Evolutionary conservation across 148 eudicot genomes (phyloP), one percentile per base, ranked within the genome.

Genomic region (Beta vulgaris): DNA sequence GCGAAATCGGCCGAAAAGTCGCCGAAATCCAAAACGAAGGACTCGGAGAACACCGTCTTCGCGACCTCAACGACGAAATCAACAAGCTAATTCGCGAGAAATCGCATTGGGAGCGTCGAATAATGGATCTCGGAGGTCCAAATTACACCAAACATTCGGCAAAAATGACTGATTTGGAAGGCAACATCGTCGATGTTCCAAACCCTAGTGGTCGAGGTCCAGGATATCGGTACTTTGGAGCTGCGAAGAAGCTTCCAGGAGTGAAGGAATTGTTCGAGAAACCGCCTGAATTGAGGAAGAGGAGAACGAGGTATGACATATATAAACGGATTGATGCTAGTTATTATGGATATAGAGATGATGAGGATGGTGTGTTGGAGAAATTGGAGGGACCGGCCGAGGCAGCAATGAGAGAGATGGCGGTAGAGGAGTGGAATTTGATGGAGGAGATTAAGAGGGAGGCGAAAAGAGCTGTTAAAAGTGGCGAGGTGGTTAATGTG

Each of bases 11-110:
- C 14, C 84, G 86, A 0, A 89, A 93, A 78, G 98, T 93, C 13
- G 89, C 97, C 25, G 98, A 93, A 73, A 93, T 93, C 68, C 97
- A 91, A 78, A 91, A 93, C 87, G 98, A 91, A 59, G 96, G 97
- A 9, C 85, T 91, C 3, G 97, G 97, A 0, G 97, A 93, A 60
- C 97, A 91, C 71, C 86, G 97, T 0, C 90, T 93, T 28, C 86
- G 97, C 1, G 97, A 93, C 69, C 82, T 91, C 48, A 93, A 93
- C 75, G 98, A 93, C 73, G 98, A 93, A 69, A 93, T 93, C 62
- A 93, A 91, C 57, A 91, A 93, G 70, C 80, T 88, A 1, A 85
- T 91, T 4, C 84, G 98, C 0, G 98, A 93, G 74, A 91, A 90
- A 58, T 76, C 79, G 16, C 98, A 93, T 29, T 93, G 98, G 98